Evolutionary conservation across 495 filamentous ascomycete genomes (phyloP).

Genomic region (Annulohypoxylon moriforme): DNA sequence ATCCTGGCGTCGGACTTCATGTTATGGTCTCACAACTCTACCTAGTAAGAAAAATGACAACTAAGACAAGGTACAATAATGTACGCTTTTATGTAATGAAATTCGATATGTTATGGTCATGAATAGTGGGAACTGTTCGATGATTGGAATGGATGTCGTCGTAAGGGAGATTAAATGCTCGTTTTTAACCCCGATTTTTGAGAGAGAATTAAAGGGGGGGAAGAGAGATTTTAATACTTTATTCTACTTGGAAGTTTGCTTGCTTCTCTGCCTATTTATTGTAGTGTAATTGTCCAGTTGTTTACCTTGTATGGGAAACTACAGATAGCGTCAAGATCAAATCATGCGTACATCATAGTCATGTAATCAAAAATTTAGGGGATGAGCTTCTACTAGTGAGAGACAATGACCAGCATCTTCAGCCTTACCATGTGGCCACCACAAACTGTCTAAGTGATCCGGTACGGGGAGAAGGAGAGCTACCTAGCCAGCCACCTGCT

Average conservation of each 20-base stretch:
- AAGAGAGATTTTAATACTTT: not conserved
- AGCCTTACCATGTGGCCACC: conserved; percentile 49
- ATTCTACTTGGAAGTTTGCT: not conserved
- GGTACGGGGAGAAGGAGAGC: conserved; percentile 1
- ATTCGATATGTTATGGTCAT: not conserved
- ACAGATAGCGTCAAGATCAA: not conserved
- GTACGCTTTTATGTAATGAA: conserved; percentile 22
- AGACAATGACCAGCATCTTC: conserved; percentile 37
- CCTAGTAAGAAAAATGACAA: conserved; percentile 9
- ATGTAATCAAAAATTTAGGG: conserved; percentile 9
- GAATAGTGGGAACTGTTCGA: conserved; percentile 7
- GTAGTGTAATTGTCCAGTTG: too few species aligned
- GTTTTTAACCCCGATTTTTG: not conserved
- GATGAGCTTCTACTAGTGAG: conserved; percentile 12
- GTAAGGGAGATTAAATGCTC: not conserved
- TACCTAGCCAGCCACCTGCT: not conserved
- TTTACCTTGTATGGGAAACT: not conserved
- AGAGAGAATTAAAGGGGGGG: not conserved
- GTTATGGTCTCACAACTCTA: conserved; percentile 23
- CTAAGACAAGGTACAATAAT: conserved; percentile 32
- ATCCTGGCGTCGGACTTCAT: conserved; percentile 25
- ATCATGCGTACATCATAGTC: not conserved
- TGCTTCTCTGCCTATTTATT: not conserved
- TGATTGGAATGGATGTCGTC: conserved; percentile 8
- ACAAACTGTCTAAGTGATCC: conserved; percentile 2